Percentiles rank a stretch among this genome's conserved stretches.
Evolutionary conservation across 768 basidiomycete species (phyloP).

Genomic region (Ramaria sp.): DNA sequence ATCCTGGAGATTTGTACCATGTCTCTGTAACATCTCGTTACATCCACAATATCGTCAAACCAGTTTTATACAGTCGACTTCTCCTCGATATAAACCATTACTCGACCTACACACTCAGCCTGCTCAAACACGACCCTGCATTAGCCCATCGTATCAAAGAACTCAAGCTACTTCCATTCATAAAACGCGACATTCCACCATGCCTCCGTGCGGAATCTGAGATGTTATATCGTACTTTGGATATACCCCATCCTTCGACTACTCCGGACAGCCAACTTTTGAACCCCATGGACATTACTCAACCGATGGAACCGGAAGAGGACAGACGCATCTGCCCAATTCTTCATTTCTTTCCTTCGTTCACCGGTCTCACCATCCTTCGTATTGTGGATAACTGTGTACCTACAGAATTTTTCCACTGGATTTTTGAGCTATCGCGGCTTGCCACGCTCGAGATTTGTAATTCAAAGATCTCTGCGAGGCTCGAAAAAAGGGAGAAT

Average conservation of each 20-base stretch:
- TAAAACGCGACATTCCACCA: neutral
- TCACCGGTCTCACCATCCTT: neutral
- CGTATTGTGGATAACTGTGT: constrained; percentile 1
- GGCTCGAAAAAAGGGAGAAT: neutral
- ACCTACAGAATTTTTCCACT: neutral
- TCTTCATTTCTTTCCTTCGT: neutral
- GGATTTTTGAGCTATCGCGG: neutral
- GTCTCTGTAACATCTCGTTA: constrained; percentile 1
- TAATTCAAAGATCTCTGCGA: neutral
- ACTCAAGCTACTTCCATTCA: neutral
- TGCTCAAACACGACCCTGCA: neutral
- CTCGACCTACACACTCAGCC: neutral
- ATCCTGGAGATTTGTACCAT: constrained; percentile 5
- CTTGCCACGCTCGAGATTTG: constrained; percentile 5
- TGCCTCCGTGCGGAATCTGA: neutral
- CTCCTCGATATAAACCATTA: constrained; percentile 5
- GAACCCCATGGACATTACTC: neutral
- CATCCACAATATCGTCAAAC: neutral
- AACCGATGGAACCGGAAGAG: neutral
- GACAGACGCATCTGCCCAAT: neutral
- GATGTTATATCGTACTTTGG: neutral
- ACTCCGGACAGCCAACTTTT: neutral
- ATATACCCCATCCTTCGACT: neutral
- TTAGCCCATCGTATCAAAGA: neutral
- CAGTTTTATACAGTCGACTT: constrained; percentile 1